A percentile compares a stretch with the other conserved stretches of the same genome.
phyloP scores from a whole-genome alignment of 805 yeast genomes.

The Candida xyloterini region DNA sequence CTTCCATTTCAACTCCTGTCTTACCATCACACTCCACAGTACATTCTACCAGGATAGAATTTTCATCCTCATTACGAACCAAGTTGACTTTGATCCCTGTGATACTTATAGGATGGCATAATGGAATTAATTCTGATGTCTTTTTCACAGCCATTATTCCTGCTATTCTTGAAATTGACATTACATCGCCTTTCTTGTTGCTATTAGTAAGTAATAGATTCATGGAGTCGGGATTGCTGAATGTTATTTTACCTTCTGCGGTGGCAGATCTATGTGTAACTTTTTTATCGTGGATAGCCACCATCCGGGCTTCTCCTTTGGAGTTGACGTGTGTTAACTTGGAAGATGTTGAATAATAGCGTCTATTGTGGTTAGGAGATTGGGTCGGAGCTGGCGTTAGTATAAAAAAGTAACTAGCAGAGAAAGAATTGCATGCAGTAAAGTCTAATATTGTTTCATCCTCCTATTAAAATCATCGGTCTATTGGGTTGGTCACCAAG shows the following conservation, averaged over 20 bases:
- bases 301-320: constrained; percentile 43
- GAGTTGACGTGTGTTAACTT: constrained; percentile 39
- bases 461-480: constrained; percentile 58
- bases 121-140: constrained; percentile 45
- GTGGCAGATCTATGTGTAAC: constrained; percentile 41
- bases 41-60: constrained; percentile 33
- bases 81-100: constrained; percentile 40
- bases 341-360: constrained; percentile 5
- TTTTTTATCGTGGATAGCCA: constrained; percentile 41
- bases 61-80: constrained; percentile 17
- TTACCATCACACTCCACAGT: constrained; percentile 46
- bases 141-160: constrained; percentile 52
- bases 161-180: constrained; percentile 45
- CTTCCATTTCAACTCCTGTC: constrained; percentile 62
- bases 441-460: constrained; percentile 26
- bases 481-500: constrained; percentile 46
- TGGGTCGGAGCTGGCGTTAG: constrained; percentile 7
- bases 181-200: constrained; percentile 52
- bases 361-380: neutral
- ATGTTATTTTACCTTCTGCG: constrained; percentile 42
- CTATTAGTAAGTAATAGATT: constrained; percentile 34
- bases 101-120: constrained; percentile 47
- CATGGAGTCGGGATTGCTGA: constrained; percentile 34
- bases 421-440: neutral
- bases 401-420: constrained; percentile 3